phyloP scores from a whole-genome alignment of 192 early-diverging fungal species.

The Backusella sp. region DNA sequence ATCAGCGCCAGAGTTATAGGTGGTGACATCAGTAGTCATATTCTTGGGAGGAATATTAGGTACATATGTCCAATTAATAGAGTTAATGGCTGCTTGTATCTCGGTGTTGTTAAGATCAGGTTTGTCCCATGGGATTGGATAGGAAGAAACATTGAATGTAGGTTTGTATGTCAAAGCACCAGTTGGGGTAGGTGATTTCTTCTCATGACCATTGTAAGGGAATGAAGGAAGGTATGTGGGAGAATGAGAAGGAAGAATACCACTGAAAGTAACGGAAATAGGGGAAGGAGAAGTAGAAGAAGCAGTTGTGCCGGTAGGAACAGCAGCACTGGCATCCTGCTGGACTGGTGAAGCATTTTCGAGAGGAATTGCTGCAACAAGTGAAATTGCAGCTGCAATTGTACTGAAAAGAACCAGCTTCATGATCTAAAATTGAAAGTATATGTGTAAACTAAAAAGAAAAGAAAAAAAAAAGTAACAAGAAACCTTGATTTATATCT shows the following conservation, averaged over 20 bases:
- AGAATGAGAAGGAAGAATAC: neutral
- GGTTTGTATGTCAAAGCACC: neutral
- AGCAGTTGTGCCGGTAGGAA: neutral
- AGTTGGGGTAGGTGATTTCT: neutral
- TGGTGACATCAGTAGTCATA: conserved; percentile 21
- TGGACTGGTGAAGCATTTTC: neutral
- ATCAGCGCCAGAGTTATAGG: conserved; percentile 23
- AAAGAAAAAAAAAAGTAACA: neutral
- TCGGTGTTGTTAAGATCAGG: conserved; percentile 36
- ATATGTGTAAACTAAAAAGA: neutral
- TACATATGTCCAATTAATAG: conserved; percentile 30
- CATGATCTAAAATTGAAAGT: neutral
- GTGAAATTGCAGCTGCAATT: neutral
- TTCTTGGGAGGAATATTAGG: conserved; percentile 21
- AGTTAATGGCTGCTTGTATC: conserved; percentile 19
- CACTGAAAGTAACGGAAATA: neutral
- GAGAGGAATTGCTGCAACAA: neutral
- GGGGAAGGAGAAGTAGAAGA: neutral
- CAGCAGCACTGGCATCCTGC: neutral
- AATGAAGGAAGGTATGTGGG: conserved; percentile 7
- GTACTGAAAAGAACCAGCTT: neutral
- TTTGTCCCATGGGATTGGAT: conserved; percentile 28
- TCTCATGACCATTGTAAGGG: neutral
- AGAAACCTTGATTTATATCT: neutral
- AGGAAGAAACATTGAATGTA: conserved; percentile 15